phyloP scores from a whole-genome alignment of 176 grass and related monocot genomes.

The Chloris gayana region DNA sequence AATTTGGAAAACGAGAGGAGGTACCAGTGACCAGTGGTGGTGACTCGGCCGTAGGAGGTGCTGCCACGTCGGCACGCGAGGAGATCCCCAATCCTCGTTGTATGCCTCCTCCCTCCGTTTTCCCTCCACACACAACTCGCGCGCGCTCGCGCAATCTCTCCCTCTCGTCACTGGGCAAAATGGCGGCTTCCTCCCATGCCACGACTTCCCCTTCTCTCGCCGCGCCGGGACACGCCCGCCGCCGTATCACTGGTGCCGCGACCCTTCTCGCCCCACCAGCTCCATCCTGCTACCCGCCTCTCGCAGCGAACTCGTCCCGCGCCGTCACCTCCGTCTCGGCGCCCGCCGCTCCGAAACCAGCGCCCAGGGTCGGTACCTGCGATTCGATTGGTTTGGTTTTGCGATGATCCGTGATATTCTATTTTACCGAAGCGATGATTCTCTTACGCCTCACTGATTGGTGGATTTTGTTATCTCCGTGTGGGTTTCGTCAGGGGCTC shows the following conservation, averaged over 20 bases:
- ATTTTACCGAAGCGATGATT: background rate
- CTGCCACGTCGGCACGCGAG: background rate
- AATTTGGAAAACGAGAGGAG: background rate
- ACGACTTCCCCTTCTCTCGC: slow-evolving; percentile 17
- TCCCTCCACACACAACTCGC: slow-evolving; percentile 42
- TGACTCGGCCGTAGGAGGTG: background rate
- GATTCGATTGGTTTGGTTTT: background rate
- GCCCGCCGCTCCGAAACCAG: slow-evolving; percentile 6
- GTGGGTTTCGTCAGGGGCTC: slow-evolving; percentile 25
- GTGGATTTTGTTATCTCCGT: background rate
- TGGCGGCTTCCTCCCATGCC: slow-evolving; percentile 22
- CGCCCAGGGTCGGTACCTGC: slow-evolving; percentile 40
- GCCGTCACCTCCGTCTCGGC: background rate
- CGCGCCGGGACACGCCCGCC: background rate
- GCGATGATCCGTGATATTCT: background rate
- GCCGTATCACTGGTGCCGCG: background rate
- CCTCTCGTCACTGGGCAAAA: background rate
- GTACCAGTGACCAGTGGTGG: background rate
- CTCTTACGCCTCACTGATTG: background rate
- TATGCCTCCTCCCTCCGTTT: background rate
- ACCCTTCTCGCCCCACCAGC: background rate
- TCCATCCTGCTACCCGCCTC: background rate
- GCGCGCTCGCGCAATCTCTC: background rate
- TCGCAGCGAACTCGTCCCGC: background rate
- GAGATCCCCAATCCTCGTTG: slow-evolving; percentile 27